phyloP scores from a whole-genome alignment of 2,329 filamentous ascomycete species.

The Chrysoporthe puriensis region DNA sequence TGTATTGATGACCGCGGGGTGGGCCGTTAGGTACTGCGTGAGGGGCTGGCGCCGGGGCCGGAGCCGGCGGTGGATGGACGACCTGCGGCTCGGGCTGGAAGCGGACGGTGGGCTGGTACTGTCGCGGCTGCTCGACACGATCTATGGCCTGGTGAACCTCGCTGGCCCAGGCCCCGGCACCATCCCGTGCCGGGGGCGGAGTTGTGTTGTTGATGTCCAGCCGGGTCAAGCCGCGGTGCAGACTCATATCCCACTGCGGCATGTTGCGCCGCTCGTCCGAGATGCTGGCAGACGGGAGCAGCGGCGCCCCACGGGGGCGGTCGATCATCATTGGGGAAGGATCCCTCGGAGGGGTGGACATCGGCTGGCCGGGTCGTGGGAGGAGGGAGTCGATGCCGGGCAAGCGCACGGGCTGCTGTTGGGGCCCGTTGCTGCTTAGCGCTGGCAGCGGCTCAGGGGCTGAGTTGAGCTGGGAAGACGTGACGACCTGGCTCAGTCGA shows the following conservation, averaged over 20 bases:
- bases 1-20: conserved; percentile 54
- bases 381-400: conserved; percentile 94
- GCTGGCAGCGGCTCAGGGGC: conserved; percentile 56
- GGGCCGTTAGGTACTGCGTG: conserved; percentile 18
- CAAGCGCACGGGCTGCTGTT: conserved; percentile 67
- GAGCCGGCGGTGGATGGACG: conserved; percentile 32
- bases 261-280: conserved; percentile 54
- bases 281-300: conserved; percentile 39
- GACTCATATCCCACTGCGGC: conserved; percentile 66
- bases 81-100: conserved; percentile 55
- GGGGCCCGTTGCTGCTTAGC: conserved; percentile 44
- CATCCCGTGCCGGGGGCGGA: conserved; percentile 52
- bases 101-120: conserved; percentile 53
- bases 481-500: conserved; percentile 75
- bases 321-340: conserved; percentile 82
- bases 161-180: conserved; percentile 58
- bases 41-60: background rate
- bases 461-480: conserved; percentile 63
- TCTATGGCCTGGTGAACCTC: conserved; percentile 60
- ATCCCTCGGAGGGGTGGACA: conserved; percentile 65
- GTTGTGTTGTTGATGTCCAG: conserved; percentile 60
- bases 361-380: conserved; percentile 66
- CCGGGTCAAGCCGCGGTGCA: conserved; percentile 68
- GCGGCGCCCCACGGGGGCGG: conserved; percentile 43
- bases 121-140: conserved; percentile 55